phyloP scores from a whole-genome alignment of 306 rosid species.

The Quercus mongolica region DNA sequence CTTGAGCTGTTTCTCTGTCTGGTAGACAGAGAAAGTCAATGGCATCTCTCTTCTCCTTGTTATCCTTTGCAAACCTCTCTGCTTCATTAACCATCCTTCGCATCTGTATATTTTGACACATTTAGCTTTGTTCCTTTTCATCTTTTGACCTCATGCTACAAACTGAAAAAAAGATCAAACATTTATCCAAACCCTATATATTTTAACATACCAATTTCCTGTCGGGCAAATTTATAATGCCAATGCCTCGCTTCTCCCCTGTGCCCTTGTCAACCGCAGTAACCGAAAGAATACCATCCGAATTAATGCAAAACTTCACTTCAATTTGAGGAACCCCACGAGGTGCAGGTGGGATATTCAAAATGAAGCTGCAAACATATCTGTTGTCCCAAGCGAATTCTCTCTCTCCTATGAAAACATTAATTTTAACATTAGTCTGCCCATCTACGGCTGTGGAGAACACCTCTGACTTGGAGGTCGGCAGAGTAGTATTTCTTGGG shows the following conservation, averaged over 20 bases:
- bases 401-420: constrained; percentile 86
- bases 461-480: constrained; percentile 88
- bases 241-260: constrained; percentile 81
- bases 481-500: constrained; percentile 89
- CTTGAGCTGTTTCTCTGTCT: constrained; percentile 85
- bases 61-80: constrained; percentile 67
- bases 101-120: constrained; percentile 44
- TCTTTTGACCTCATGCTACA: no score
- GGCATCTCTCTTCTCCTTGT: constrained; percentile 87
- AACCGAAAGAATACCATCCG: constrained; percentile 79
- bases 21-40: constrained; percentile 60
- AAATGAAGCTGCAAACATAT: constrained; percentile 85
- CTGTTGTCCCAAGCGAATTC: constrained; percentile 90
- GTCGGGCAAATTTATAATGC: constrained; percentile 76
- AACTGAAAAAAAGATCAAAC: background rate
- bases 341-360: constrained; percentile 89
- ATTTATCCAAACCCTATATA: background rate
- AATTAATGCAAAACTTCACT: constrained; percentile 88
- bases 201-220: constrained; percentile 52
- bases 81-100: constrained; percentile 78
- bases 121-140: background rate
- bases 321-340: constrained; percentile 96
- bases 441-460: constrained; percentile 92
- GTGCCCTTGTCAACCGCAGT: constrained; percentile 91
- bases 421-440: constrained; percentile 87